Evolutionary conservation across 495 filamentous ascomycete species (phyloP), one percentile per base, ranked within the genome.

Genomic region (Penicillium lagena): DNA sequence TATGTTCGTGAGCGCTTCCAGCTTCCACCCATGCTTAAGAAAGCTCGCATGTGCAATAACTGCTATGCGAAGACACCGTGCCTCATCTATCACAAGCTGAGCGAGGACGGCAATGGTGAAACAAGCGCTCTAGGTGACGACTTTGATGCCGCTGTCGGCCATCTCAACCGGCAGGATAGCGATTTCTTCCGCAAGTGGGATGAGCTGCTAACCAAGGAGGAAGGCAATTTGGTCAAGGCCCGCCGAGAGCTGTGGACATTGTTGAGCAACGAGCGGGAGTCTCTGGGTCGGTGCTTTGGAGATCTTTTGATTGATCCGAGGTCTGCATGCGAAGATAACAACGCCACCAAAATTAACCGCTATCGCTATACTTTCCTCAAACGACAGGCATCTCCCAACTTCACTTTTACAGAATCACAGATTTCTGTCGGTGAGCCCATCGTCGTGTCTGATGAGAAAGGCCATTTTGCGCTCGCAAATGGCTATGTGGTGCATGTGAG

Each of bases 111-210:
- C 1, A 76, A 85, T 51, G 82, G 85, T 27, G 85, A 93, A 54
- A 84, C 84, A 5, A 93, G 86, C 47, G 82, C 80, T 9, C 72
- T 89, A 37, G 79, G 80, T 45, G 75, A 84, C 1, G 81, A 85
- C 48, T 95, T 95, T 47, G 81, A 85, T 12, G 80, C 86, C 29
- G 68, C 84, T 4, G 86, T 90, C 34, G 64, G 76, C 41, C 84
- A 93, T 56, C 71, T 97, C 27, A 87, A 75, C 27, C 75, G 83
- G 1, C 58, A 65, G 3, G 88, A 96, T 60, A 75, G 76, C 43
- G 78, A 81, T 9, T 98, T 97, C 56, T 95, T 98, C 58, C 72
- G 82, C 34, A 95, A 91, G 58, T 98, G 93, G 93, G 91, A 98
- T 61, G 74, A 81, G 35, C 76, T 98, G 7, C 70, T 98, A 11